Percentiles rank a stretch among this genome's conserved stretches.
phyloP scores from a whole-genome alignment of 2,329 filamentous ascomycete genomes.

The Didymellaceae sp. region DNA sequence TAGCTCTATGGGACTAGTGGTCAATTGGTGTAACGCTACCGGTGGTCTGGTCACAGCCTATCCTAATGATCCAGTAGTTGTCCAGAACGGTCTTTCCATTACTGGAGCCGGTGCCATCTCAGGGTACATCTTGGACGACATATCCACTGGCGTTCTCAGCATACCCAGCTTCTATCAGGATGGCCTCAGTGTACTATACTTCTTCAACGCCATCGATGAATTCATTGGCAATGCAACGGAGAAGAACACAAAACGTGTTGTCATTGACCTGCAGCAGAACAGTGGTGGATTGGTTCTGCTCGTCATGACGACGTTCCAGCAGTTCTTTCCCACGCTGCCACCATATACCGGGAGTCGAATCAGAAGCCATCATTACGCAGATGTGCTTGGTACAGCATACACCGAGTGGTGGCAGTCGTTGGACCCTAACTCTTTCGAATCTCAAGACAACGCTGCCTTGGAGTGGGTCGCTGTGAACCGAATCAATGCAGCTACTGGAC shows the following conservation, averaged over 20 bases:
- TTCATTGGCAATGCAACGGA: not conserved
- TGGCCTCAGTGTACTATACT: not conserved
- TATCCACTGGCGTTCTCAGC: slow-evolving; percentile 51
- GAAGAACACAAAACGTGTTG: slow-evolving; percentile 45
- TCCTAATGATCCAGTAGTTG: slow-evolving; percentile 27
- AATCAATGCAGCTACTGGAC: slow-evolving; percentile 27
- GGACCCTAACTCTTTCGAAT: slow-evolving; percentile 1
- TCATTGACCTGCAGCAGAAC: slow-evolving; percentile 68
- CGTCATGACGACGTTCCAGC: slow-evolving; percentile 51
- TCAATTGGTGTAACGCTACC: slow-evolving; percentile 24
- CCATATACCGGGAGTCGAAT: slow-evolving; percentile 53
- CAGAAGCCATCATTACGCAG: slow-evolving; percentile 47
- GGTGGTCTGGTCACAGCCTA: slow-evolving; percentile 23
- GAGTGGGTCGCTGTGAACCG: slow-evolving; percentile 27
- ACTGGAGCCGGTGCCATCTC: slow-evolving; percentile 36
- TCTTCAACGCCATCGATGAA: not conserved
- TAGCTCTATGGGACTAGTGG: not conserved
- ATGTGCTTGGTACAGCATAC: slow-evolving; percentile 24
- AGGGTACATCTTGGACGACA: slow-evolving; percentile 52
- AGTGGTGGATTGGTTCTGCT: slow-evolving; percentile 56
- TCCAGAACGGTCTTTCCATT: slow-evolving; percentile 28
- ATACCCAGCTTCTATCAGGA: slow-evolving; percentile 48
- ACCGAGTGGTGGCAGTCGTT: slow-evolving; percentile 10
- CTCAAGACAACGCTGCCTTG: slow-evolving; percentile 1
- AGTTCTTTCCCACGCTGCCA: slow-evolving; percentile 54